Base-by-base conservation (phyloP, 163 green algal species). In the Coccomyxa subellipsoidea region DNA sequence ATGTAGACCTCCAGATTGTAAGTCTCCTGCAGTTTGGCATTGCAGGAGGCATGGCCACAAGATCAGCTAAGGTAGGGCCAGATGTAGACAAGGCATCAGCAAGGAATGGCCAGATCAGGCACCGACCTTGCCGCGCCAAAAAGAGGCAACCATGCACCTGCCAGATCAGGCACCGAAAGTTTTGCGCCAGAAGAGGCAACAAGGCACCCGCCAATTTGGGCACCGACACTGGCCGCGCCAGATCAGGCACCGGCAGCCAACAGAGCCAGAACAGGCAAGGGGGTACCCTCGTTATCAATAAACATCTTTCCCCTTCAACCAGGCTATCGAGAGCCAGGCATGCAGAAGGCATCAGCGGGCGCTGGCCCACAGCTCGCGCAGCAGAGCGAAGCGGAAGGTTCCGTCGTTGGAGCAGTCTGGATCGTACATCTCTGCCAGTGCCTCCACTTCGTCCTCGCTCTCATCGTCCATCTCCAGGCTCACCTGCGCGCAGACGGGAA, bases 391-490 rank as follows among this genome's bases (percentile, higher is more conserved):
- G 31, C 88, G 78, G 8, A 84, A 80, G 0, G 84, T 85, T 8
- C 76, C 80, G 36, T 76, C 69, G 47, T 34, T 36, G 31, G 31
- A 38, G 3, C 21, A 34, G 29, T 86, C 86, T 31, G 69, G 76
- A 4, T 84, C 86, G 37, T 88, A 84, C 71, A 88, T 84, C 54
- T 86, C 84, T 0, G 80, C 78, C 76, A 95, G 76, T 23, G 85
- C 85, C 29, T 91, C 85, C 75, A 97, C 84, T 88, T 97, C 93
- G 31, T 94, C 91, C 81, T 95, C 93, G 32, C 85, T 92, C 73
- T 96, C 93, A 12, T 84, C 89, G 23, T 93, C 92, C 83, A 94
- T 93, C 82, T 95, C 91, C 39, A 97, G 81, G 37, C 87, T 91
- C 31, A 87, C 79, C 79, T 83, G 79, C 66, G 47, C 47, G 0